phyloP scores from a whole-genome alignment of 257 asterid species.

The Capsicum chinense region DNA sequence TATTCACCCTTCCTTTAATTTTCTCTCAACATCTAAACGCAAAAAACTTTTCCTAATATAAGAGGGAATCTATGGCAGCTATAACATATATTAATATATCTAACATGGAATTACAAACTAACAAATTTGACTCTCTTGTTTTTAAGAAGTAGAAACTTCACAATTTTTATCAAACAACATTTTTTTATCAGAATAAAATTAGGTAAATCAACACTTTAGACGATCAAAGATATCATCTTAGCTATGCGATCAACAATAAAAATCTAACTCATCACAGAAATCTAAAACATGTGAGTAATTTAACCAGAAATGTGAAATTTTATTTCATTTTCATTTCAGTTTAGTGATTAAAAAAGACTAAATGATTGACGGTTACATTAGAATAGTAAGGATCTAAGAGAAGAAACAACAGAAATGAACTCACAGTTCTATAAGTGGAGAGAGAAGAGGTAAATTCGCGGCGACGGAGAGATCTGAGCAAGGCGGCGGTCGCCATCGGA shows the following conservation, averaged over 20 bases:
- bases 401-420: neutral
- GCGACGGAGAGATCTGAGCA: conserved; percentile 70
- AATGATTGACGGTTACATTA: neutral
- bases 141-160: no score
- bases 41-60: neutral
- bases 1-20: neutral
- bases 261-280: no score
- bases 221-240: neutral
- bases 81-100: neutral
- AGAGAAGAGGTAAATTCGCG: conserved; percentile 56
- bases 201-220: no score
- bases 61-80: neutral
- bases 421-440: conserved; percentile 52
- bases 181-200: neutral
- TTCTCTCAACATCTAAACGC: neutral
- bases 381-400: neutral
- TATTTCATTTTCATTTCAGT: no score
- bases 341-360: neutral
- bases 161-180: neutral
- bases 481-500: conserved; percentile 59
- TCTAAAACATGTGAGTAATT: no score
- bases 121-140: neutral
- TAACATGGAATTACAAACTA: no score
- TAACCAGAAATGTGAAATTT: no score
- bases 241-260: neutral